Evolutionary conservation across 108 stramenopile genomes (phyloP).

Genomic region (Epipyxis sp.): DNA sequence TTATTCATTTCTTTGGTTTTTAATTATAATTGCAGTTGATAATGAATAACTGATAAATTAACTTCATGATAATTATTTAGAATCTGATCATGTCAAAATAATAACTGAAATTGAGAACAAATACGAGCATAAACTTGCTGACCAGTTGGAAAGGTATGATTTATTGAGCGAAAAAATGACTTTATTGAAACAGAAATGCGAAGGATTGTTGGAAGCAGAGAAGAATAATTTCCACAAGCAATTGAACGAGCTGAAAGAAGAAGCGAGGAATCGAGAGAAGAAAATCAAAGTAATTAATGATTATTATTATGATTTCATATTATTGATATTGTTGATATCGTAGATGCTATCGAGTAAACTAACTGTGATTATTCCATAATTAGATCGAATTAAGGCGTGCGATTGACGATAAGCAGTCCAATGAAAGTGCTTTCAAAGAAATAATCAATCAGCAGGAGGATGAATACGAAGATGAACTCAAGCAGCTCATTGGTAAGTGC

Average conservation of each 20-base stretch:
- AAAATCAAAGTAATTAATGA: neutral
- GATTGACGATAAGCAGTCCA: conserved; percentile 3
- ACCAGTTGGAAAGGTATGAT: conserved; percentile 58
- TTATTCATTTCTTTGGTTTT: conserved; percentile 21
- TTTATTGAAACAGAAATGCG: conserved; percentile 56
- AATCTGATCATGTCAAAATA: conserved; percentile 6
- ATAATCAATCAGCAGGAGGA: conserved; percentile 58
- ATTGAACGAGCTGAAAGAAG: neutral
- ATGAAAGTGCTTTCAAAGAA: conserved; percentile 26
- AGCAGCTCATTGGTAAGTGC: conserved; percentile 56
- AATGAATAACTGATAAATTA: conserved; percentile 13
- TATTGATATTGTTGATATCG: neutral
- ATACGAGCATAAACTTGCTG: conserved; percentile 60
- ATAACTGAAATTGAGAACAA: conserved; percentile 56
- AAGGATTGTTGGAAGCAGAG: conserved; percentile 55
- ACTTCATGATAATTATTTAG: neutral
- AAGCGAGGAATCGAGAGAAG: conserved; percentile 39
- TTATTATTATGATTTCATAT: too few species aligned
- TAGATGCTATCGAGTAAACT: too few species aligned
- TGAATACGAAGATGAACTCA: conserved; percentile 61
- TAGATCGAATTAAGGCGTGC: too few species aligned
- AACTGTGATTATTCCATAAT: too few species aligned
- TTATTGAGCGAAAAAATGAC: conserved; percentile 57
- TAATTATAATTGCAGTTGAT: conserved; percentile 10
- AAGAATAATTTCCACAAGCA: neutral